These are phyloP conservation scores for Starmerella etchellsii DNA, from an alignment of 805 yeast species.

Conservation along the genomic window DNA sequence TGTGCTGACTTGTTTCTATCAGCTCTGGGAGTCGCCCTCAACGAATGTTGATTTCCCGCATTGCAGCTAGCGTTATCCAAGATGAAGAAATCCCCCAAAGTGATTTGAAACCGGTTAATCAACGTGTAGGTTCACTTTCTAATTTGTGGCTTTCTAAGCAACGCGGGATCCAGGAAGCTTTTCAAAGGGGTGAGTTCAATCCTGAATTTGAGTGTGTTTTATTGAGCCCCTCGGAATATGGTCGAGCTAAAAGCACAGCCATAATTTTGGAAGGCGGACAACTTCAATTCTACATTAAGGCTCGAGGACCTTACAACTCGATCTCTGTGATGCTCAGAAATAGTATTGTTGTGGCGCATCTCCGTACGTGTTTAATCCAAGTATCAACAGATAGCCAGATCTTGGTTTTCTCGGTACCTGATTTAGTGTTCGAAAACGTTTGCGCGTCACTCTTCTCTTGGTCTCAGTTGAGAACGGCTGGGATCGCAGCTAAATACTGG, in stretches of 20 bases:
- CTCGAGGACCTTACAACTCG: background rate
- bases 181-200: background rate
- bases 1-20: no score
- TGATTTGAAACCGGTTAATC: no score
- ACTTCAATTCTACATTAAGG: conserved; percentile 2
- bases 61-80: conserved; percentile 8
- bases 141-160: background rate
- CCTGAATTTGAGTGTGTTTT: conserved; percentile 10
- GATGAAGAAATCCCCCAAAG: no score
- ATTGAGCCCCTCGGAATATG: conserved; percentile 12
- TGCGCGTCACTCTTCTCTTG: conserved; percentile 16
- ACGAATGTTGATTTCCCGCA: conserved; percentile 16
- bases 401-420: conserved; percentile 3
- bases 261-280: conserved; percentile 6
- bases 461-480: conserved; percentile 17
- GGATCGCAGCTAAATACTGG: conserved; percentile 18
- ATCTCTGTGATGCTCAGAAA: conserved; percentile 11
- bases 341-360: conserved; percentile 17
- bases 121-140: no score
- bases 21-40: no score
- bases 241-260: conserved; percentile 13
- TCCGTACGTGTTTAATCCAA: conserved; percentile 14
- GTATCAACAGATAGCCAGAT: conserved; percentile 9
- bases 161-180: conserved; percentile 4
- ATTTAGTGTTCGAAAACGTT: conserved; percentile 2